Evolutionary conservation across 2,329 filamentous ascomycete species (phyloP).

Genomic region (Fusarium devonianum): DNA sequence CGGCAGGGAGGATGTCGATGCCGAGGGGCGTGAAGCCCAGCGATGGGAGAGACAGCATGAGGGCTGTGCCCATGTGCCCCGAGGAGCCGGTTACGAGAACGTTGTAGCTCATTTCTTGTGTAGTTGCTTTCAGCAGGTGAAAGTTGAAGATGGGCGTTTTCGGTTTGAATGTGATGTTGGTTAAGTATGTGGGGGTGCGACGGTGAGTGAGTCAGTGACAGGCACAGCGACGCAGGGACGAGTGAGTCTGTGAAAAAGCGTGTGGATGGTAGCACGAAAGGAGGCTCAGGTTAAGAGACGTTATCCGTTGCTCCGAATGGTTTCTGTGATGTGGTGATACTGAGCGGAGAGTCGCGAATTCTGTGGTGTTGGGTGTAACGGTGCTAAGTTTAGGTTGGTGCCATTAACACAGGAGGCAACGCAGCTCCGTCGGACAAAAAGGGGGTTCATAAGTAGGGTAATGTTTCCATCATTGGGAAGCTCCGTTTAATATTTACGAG

Average conservation of each 20-base stretch:
- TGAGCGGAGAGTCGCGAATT: too few relatives aligned
- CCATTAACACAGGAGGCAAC: too few relatives aligned
- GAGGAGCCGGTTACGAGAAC: slow-evolving; percentile 57
- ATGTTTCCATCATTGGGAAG: too few relatives aligned
- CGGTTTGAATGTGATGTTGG: background rate
- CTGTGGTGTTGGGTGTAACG: too few relatives aligned
- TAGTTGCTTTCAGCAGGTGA: background rate
- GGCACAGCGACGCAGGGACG: background rate
- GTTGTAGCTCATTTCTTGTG: slow-evolving; percentile 32
- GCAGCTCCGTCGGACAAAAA: too few relatives aligned
- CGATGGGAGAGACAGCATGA: slow-evolving; percentile 52
- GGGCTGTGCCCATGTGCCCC: slow-evolving; percentile 55
- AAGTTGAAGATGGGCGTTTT: background rate
- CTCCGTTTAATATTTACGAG: too few relatives aligned
- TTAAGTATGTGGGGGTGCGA: slow-evolving; percentile 27
- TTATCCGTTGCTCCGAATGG: background rate
- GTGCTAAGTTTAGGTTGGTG: too few relatives aligned
- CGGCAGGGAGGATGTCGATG: slow-evolving; percentile 52
- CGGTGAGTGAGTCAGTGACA: slow-evolving; percentile 31
- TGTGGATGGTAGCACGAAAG: too few relatives aligned
- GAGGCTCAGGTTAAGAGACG: background rate
- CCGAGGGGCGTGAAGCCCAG: slow-evolving; percentile 52
- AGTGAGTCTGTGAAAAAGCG: background rate
- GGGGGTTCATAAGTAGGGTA: too few relatives aligned
- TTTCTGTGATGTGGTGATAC: slow-evolving; percentile 6